Conservation (phyloP, 768 basidiomycete species). For the Trametes maxima region DNA sequence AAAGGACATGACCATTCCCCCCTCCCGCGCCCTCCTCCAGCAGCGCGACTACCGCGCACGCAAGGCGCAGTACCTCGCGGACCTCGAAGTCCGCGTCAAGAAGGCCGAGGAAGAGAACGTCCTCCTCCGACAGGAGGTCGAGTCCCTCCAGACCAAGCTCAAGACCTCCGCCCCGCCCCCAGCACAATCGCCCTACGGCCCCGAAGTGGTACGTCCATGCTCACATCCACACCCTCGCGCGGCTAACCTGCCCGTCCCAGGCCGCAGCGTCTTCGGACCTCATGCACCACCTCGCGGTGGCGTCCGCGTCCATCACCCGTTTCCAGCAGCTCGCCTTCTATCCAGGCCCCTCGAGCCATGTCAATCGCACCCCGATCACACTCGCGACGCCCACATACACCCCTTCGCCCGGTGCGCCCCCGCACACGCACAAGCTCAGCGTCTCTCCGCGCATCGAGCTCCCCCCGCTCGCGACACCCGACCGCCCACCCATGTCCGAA, state of each 20-base stretch:
- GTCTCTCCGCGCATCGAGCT: constrained; percentile 28
- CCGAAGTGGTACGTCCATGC: constrained; percentile 34
- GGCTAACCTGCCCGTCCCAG: constrained; percentile 34
- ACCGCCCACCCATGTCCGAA: constrained; percentile 17
- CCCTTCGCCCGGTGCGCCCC: constrained; percentile 25
- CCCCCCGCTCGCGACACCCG: constrained; percentile 17
- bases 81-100: constrained; percentile 57
- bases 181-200: constrained; percentile 26
- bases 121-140: constrained; percentile 51
- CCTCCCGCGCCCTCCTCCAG: constrained; percentile 58
- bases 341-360: constrained; percentile 22
- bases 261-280: constrained; percentile 55
- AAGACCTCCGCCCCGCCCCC: constrained; percentile 27
- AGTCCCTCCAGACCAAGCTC: constrained; percentile 42
- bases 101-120: constrained; percentile 57
- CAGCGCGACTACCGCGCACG: constrained; percentile 69
- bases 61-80: constrained; percentile 56
- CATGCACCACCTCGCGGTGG: constrained; percentile 48
- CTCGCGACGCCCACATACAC: constrained; percentile 29
- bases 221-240: constrained; percentile 1
- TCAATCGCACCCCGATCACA: constrained; percentile 30
- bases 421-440: constrained; percentile 25
- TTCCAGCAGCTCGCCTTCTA: constrained; percentile 54
- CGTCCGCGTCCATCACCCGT: constrained; percentile 51
- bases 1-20: constrained; percentile 62